Evolutionary conservation across 805 yeast species (phyloP).

Genomic region (Nakazawaea siamensis): DNA sequence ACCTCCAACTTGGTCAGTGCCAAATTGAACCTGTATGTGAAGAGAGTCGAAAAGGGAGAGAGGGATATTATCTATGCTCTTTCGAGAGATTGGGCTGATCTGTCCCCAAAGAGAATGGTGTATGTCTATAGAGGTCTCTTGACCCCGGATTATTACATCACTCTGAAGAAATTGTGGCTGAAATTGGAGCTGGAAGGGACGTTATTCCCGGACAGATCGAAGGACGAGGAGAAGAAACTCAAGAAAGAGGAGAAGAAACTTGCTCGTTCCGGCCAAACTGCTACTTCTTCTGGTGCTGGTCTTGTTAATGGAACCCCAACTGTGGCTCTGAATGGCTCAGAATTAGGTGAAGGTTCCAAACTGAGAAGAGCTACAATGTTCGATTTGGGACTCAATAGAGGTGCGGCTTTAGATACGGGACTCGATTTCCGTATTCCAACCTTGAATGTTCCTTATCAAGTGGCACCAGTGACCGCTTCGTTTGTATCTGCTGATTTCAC

Average conservation of each 20-base stretch:
- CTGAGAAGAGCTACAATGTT: slow-evolving; percentile 46
- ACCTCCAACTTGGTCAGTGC: slow-evolving; percentile 78
- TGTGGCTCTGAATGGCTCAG: background rate
- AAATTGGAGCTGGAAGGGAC: slow-evolving; percentile 41
- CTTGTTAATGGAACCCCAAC: slow-evolving; percentile 6
- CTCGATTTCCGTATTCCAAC: slow-evolving; percentile 17
- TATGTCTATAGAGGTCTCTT: slow-evolving; percentile 76
- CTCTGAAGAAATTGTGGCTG: slow-evolving; percentile 46
- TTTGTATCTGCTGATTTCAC: slow-evolving; percentile 17
- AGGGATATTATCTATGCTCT: slow-evolving; percentile 62
- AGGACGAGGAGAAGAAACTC: slow-evolving; percentile 10
- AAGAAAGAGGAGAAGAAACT: slow-evolving; percentile 10
- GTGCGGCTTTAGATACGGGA: slow-evolving; percentile 11
- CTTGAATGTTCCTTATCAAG: slow-evolving; percentile 56
- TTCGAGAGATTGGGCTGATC: slow-evolving; percentile 87
- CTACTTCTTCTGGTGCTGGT: slow-evolving; percentile 2
- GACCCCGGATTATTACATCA: slow-evolving; percentile 66
- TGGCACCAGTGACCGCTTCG: slow-evolving; percentile 75
- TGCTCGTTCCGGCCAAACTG: background rate
- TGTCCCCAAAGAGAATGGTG: slow-evolving; percentile 84
- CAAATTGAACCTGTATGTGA: slow-evolving; percentile 76
- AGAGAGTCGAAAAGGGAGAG: slow-evolving; percentile 80
- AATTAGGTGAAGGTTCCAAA: slow-evolving; percentile 15
- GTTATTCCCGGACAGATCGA: slow-evolving; percentile 11
- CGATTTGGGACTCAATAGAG: slow-evolving; percentile 37